phyloP scores from a whole-genome alignment of 2,329 filamentous ascomycete species.

The Capronia americana region DNA sequence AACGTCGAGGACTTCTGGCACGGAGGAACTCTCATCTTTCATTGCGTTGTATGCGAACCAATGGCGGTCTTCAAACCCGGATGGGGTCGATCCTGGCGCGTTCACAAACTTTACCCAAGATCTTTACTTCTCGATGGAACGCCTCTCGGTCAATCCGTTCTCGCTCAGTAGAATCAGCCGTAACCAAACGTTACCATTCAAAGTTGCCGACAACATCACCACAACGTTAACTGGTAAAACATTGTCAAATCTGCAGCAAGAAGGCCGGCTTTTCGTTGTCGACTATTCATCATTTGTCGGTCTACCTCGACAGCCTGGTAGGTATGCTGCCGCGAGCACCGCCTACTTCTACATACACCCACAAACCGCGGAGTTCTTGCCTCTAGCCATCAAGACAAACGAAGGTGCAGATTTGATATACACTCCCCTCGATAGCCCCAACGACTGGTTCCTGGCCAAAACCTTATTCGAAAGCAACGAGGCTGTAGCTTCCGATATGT shows the following conservation, averaged over 20 bases:
- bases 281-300: not conserved
- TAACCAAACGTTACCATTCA: not conserved
- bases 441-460: conserved; percentile 4
- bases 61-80: not conserved
- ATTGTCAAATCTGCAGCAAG: conserved; percentile 1
- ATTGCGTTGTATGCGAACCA: not conserved
- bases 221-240: not conserved
- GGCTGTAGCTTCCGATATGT: not conserved
- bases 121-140: conserved; percentile 4
- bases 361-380: not conserved
- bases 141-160: not conserved
- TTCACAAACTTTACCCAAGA: conserved; percentile 3
- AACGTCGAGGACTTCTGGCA: not conserved
- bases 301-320: not conserved
- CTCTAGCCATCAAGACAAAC: conserved; percentile 5
- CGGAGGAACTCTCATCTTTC: not conserved
- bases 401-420: conserved; percentile 9
- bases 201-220: not conserved
- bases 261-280: not conserved
- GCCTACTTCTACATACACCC: conserved; percentile 1
- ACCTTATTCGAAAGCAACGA: conserved; percentile 6
- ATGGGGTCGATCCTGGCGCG: not conserved
- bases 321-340: not conserved
- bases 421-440: not conserved
- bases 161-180: not conserved